Evolutionary conservation across 805 yeast genomes (phyloP).

Genomic region (Candida vartiovaarae): DNA sequence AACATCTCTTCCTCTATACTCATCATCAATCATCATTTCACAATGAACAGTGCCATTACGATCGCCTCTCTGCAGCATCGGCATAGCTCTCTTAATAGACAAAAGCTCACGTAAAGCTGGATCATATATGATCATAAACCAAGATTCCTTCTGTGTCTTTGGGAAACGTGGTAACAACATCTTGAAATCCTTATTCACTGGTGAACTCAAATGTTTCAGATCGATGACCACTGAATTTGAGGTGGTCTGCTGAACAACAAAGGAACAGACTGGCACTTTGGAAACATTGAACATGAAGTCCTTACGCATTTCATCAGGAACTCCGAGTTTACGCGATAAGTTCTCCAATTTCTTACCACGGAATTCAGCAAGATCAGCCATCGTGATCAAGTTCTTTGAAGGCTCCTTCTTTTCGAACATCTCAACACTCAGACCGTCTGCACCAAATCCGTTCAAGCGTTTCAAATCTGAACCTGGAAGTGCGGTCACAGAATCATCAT

Average conservation of each 20-base stretch:
- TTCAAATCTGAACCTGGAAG: slow-evolving; percentile 20
- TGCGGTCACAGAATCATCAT: slow-evolving; percentile 55
- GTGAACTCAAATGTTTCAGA: slow-evolving; percentile 45
- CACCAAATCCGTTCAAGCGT: slow-evolving; percentile 12
- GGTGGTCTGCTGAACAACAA: slow-evolving; percentile 30
- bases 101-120: slow-evolving; percentile 44
- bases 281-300: slow-evolving; percentile 47
- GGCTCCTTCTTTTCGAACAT: background rate
- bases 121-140: slow-evolving; percentile 70
- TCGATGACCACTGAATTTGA: slow-evolving; percentile 33
- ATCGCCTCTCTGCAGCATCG: slow-evolving; percentile 28
- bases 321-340: slow-evolving; percentile 27
- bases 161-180: slow-evolving; percentile 79
- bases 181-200: slow-evolving; percentile 49
- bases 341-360: slow-evolving; percentile 34
- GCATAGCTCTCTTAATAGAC: slow-evolving; percentile 71
- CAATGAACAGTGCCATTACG: slow-evolving; percentile 29
- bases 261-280: slow-evolving; percentile 57
- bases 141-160: slow-evolving; percentile 85
- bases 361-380: slow-evolving; percentile 17
- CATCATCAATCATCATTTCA: slow-evolving; percentile 43
- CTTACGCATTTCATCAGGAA: slow-evolving; percentile 33
- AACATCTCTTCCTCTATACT: slow-evolving; percentile 38
- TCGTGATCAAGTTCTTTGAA: background rate
- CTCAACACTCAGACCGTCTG: slow-evolving; percentile 17